Evolutionary conservation across 169 alveolate genomes (phyloP).

Genomic region (Perkinsus marinus): DNA sequence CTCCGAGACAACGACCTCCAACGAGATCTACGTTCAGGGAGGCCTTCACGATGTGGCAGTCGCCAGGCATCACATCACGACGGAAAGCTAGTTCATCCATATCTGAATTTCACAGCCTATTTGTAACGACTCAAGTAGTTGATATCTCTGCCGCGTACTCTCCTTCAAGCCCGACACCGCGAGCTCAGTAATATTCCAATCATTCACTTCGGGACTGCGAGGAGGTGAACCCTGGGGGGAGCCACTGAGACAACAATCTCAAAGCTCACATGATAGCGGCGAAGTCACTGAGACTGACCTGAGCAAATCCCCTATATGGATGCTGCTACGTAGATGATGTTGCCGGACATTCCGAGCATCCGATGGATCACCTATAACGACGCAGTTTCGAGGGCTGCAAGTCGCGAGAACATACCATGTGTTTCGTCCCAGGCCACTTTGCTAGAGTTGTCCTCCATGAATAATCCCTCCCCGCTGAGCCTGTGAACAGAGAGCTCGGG

Average conservation of each 20-base stretch:
- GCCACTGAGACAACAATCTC: not conserved
- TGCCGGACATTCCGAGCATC: not conserved
- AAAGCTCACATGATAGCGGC: not conserved
- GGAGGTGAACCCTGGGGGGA: not conserved
- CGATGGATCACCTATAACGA: not conserved
- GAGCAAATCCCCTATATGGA: not conserved
- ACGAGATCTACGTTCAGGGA: not conserved
- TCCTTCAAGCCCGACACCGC: not conserved
- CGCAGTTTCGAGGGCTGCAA: not conserved
- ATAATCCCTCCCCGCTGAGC: not conserved
- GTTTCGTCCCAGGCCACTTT: not conserved
- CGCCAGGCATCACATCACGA: not conserved
- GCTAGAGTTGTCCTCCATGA: not conserved
- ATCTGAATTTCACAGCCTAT: not conserved
- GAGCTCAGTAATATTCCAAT: not conserved
- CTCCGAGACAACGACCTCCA: not conserved
- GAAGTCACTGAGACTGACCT: not conserved
- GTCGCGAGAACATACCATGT: not conserved
- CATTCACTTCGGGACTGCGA: not conserved
- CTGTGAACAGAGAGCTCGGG: not conserved
- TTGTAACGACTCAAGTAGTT: not conserved
- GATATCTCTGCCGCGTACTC: not conserved
- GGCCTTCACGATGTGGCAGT: not conserved
- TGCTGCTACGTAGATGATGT: not conserved
- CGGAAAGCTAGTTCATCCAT: not conserved